Evolutionary conservation across 495 filamentous ascomycete species (phyloP).

Genomic region (Darksidea phi): DNA sequence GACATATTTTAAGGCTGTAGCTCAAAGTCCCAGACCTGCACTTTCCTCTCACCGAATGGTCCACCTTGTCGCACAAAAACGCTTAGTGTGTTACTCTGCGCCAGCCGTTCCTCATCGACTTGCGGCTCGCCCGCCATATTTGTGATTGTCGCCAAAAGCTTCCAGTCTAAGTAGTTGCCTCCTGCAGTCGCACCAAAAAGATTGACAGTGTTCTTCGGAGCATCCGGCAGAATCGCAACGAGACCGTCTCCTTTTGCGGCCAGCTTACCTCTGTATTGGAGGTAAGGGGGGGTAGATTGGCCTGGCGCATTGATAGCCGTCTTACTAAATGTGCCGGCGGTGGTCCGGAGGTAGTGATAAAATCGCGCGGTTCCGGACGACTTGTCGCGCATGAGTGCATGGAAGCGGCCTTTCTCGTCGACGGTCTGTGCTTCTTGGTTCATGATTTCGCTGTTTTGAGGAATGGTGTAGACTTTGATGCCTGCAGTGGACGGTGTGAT

Average conservation of each 20-base stretch:
- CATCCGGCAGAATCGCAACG: constrained; percentile 19
- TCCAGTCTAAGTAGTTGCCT: constrained; percentile 20
- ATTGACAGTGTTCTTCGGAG: constrained; percentile 13
- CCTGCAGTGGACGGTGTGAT: constrained; percentile 19
- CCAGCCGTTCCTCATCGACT: constrained; percentile 21
- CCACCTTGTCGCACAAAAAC: constrained; percentile 26
- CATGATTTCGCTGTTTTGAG: constrained; percentile 25
- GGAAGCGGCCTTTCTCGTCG: constrained; percentile 19
- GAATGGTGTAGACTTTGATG: constrained; percentile 20
- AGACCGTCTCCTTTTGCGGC: constrained; percentile 10
- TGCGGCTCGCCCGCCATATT: constrained; percentile 22
- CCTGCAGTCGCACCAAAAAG: constrained; percentile 20
- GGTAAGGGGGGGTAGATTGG: constrained; percentile 19
- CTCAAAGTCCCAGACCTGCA: constrained; percentile 28
- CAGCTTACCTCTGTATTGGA: constrained; percentile 15
- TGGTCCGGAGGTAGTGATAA: constrained; percentile 19
- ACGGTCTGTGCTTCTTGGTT: constrained; percentile 24
- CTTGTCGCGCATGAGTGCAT: constrained; percentile 25
- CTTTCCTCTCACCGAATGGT: constrained; percentile 17
- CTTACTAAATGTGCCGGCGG: constrained; percentile 15
- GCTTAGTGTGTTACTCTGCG: constrained; percentile 7
- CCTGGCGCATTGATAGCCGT: constrained; percentile 21
- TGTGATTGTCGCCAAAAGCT: constrained; percentile 18
- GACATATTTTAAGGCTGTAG: background rate
- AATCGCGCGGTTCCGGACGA: constrained; percentile 17